Conservation (phyloP, 495 filamentous ascomycete species). For the Daldinia childiae region DNA sequence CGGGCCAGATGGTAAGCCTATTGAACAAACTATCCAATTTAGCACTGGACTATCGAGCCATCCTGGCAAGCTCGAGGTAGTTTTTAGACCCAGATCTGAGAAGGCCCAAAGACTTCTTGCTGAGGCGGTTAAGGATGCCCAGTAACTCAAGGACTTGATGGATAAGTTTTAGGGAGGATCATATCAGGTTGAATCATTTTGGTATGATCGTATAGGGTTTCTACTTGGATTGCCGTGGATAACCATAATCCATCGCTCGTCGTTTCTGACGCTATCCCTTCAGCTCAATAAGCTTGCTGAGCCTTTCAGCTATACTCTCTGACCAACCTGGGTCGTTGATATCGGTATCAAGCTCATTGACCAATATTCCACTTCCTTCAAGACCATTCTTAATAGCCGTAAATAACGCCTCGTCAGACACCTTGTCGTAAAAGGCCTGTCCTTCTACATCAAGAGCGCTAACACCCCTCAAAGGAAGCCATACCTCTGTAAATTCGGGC, state of each 20-base stretch:
- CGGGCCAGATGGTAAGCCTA: conserved; percentile 29
- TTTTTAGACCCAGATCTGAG: conserved; percentile 36
- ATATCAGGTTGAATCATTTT: background rate
- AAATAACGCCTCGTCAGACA: conserved; percentile 54
- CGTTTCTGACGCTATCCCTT: background rate
- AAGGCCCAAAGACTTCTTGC: conserved; percentile 30
- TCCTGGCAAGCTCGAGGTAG: conserved; percentile 38
- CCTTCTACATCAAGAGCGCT: conserved; percentile 51
- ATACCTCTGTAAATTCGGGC: conserved; percentile 58
- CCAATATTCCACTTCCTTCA: conserved; percentile 41
- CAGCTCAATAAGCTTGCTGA: conserved; percentile 29
- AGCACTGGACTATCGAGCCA: conserved; percentile 42
- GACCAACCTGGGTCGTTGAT: conserved; percentile 56
- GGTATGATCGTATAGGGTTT: background rate
- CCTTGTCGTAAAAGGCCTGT: conserved; percentile 48
- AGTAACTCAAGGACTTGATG: conserved; percentile 3
- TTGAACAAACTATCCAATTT: conserved; percentile 39
- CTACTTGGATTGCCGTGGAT: background rate
- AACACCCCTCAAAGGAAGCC: conserved; percentile 64
- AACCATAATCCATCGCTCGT: background rate
- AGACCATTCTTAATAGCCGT: conserved; percentile 53
- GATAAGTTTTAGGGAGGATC: background rate
- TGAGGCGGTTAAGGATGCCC: conserved; percentile 24
- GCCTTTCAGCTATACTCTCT: conserved; percentile 45
- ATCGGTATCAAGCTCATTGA: conserved; percentile 51